Evolutionary conservation across 164 flowering plant genomes (phyloP), one percentile per base, ranked within the genome.

Genomic region (Liquidambar formosana): DNA sequence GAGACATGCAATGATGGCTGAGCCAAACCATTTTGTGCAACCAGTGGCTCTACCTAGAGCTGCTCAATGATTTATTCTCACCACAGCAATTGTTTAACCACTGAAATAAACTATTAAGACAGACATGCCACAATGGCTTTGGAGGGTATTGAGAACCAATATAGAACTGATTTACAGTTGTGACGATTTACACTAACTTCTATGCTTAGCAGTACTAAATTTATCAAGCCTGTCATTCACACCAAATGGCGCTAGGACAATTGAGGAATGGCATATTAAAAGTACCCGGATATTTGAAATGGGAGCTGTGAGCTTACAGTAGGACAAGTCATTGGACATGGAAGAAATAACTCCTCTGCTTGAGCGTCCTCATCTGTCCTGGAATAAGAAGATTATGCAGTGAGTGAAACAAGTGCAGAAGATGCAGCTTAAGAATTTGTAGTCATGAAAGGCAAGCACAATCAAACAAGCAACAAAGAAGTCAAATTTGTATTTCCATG

Each of bases 311-410:
- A 67, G 66, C 84, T 78, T 84, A 86, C 89, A 67, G 65, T 59
- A 14, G 77, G 70, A 52, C 28, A 51, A 48, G 64, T 21, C 48
- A 51, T 27, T 25, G 78, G 68, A 52, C 76, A 68, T 18, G 70
- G 60, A 76, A 76, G 80, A 79, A 86, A 84, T 67, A 86, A 64
- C 28, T 82, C 84, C 70, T 85, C 89, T 18, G 84, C 82, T 80
- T 78, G 80, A 48, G 84, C 80, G 58, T 80, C 83, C 41, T 78
- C 77, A 59, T 86, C 86, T 64, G 78, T 71, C 82, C 89, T 86
- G 86, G 64, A 78, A 58, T 13, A 65, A 46, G 21, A 61, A 28
- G 49, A 10, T 33, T 5, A 5, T 47, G 47, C 22, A 1, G 18
- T 18, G 18, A 16, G 41, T 27, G 12, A 16, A 23, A 16, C 26